Evolutionary conservation across 371 early-diverging fungal species (phyloP), one percentile per base, ranked within the genome.

Genomic region (Paraphysoderma sedebokerense): DNA sequence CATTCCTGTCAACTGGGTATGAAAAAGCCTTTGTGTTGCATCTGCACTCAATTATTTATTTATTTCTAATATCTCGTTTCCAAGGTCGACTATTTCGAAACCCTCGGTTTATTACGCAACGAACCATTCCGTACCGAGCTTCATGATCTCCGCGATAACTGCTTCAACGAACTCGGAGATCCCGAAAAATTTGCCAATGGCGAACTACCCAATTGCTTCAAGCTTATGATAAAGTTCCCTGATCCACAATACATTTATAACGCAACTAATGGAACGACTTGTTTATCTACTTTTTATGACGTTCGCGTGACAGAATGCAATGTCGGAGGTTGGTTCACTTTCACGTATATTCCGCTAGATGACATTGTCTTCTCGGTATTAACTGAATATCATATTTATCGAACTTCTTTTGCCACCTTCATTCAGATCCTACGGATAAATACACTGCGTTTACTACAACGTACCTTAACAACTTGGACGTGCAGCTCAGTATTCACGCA

Each of bases 21-120:
- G 20, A 17, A 38, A 44, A 59, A 57, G 51, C 57, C 38, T 56
- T 56, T 24, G 47, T 52, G 13, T 53, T 59, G 13, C 57, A 57
- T 24, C 38, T 59, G 17, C 59, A 59, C 20, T 33, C 53, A 36
- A 30, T 59, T 38, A 44, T 57, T 8, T 26, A 56, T 57, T 55
- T 17, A 30, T 56, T 36, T 32, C 35, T 30, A 58, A 58, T 8
- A 58, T 52, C 1, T 49, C 57, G 0, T 57, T 57, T 22, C 54
- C 59, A 2, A 52, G 57, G 42, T 42, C 7, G 24, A 23, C 28
- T 27, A 26, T 22, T 42, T 42, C 13, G 24, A n/a, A 20, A 6
- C 12, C 19, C 26, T 17, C 28, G 27, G 28, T 5, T 22, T 42
- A 32, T 31, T 42, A 17, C 6, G 1, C 4, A 1, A 24, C 5